Conservation (phyloP, 2,329 filamentous ascomycete genomes). For the Rhinocladiella mackenziei region DNA sequence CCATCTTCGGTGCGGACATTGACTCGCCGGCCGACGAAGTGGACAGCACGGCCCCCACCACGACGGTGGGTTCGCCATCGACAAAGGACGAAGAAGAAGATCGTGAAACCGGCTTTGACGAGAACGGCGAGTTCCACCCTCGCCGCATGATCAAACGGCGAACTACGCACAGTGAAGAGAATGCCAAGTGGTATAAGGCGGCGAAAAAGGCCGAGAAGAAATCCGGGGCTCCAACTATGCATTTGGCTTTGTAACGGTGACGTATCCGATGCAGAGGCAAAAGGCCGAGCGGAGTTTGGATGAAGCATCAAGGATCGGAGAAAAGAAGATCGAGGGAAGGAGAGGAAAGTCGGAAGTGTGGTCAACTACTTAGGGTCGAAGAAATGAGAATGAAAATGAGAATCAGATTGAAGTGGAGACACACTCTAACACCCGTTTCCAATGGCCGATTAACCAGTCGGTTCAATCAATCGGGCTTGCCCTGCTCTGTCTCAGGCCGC, state of each 20-base stretch:
- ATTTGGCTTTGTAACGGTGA: conserved; percentile 28
- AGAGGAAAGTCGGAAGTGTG: too few species aligned
- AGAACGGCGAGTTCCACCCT: conserved; percentile 23
- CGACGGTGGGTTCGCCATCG: conserved; percentile 9
- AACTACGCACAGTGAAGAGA: conserved; percentile 26
- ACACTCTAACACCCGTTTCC: too few species aligned
- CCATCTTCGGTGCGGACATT: conserved; percentile 20
- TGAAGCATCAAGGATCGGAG: too few species aligned
- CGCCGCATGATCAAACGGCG: conserved; percentile 17
- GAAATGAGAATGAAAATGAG: too few species aligned
- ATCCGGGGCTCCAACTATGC: conserved; percentile 25
- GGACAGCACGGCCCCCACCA: conserved; percentile 8
- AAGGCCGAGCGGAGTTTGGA: too few species aligned
- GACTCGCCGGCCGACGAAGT: conserved; percentile 15
- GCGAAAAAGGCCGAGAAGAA: conserved; percentile 31
- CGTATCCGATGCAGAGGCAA: too few species aligned
- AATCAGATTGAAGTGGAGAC: too few species aligned
- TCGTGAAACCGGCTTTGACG: conserved; percentile 16
- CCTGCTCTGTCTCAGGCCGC: too few species aligned
- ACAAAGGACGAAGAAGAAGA: conserved; percentile 13
- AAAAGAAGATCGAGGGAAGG: too few species aligned
- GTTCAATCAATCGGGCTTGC: too few species aligned
- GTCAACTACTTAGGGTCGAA: too few species aligned
- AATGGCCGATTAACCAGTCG: too few species aligned
- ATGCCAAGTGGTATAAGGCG: conserved; percentile 31